Evolutionary conservation across 257 asterid species (phyloP).

Genomic region (Lycium ferocissimum): DNA sequence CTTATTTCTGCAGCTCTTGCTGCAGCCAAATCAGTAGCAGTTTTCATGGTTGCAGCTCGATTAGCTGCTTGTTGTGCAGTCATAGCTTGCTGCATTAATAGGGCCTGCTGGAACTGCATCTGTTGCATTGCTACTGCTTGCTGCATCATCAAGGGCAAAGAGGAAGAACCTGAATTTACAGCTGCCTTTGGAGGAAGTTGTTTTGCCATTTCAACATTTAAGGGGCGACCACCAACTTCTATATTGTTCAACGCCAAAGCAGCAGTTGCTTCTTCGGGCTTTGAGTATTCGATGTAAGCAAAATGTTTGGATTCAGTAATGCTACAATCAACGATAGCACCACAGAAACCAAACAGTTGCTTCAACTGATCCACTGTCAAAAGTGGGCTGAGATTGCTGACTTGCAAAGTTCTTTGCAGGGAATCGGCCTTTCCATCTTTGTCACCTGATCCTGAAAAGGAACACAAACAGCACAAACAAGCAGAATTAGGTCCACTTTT

Average conservation of each 20-base stretch:
- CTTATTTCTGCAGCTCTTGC: constrained; percentile 98
- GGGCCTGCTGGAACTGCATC: constrained; percentile 98
- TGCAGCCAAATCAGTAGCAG: constrained; percentile 96
- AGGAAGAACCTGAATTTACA: constrained; percentile 60
- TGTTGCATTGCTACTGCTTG: constrained; percentile 99
- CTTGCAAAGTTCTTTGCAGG: constrained; percentile 82
- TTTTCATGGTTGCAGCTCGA: constrained; percentile 94
- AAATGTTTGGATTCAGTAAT: constrained; percentile 94
- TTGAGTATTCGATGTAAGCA: constrained; percentile 90
- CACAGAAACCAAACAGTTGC: constrained; percentile 89
- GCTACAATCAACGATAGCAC: constrained; percentile 79
- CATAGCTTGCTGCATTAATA: constrained; percentile 88
- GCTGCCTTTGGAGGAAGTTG: constrained; percentile 88
- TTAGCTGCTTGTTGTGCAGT: constrained; percentile 95
- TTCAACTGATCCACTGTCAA: constrained; percentile 92
- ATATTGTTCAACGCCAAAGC: constrained; percentile 90
- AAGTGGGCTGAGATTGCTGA: constrained; percentile 94
- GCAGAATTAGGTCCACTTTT: constrained; percentile 6
- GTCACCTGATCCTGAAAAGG: constrained; percentile 53
- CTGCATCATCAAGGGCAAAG: constrained; percentile 86
- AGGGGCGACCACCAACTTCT: constrained; percentile 96
- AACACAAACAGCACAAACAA: not conserved
- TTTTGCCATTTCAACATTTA: constrained; percentile 98
- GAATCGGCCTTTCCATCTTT: constrained; percentile 63
- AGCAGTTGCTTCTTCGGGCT: constrained; percentile 88